These are phyloP conservation scores for Aspergillus eucalypticola DNA, from an alignment of 2,329 filamentous ascomycete species.

Conservation along the genomic window DNA sequence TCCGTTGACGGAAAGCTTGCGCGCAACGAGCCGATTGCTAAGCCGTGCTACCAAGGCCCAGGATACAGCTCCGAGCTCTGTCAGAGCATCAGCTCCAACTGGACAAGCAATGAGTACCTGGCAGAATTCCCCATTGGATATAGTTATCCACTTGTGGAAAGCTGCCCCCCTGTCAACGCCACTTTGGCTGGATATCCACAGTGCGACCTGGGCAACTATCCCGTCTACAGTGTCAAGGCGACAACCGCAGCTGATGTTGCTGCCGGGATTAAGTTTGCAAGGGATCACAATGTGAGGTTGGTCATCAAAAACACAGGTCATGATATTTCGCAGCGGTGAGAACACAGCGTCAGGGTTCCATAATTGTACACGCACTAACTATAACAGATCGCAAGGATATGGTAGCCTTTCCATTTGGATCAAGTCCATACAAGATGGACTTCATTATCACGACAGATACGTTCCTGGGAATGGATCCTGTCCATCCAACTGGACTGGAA, in stretches of 20 bases:
- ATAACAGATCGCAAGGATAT: conserved; percentile 29
- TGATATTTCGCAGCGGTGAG: conserved; percentile 26
- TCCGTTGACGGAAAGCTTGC: conserved; percentile 53
- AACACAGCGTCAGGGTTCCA: neutral
- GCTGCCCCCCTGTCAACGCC: conserved; percentile 41
- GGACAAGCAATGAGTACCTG: conserved; percentile 36
- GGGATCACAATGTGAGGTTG: conserved; percentile 53
- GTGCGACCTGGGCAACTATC: conserved; percentile 11
- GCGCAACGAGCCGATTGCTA: conserved; percentile 51
- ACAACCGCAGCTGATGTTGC: conserved; percentile 27
- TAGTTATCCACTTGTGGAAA: conserved; percentile 37
- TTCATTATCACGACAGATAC: conserved; percentile 29
- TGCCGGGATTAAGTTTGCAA: conserved; percentile 44
- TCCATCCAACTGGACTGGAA: conserved; percentile 32
- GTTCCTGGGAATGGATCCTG: conserved; percentile 33
- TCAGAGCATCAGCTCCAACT: conserved; percentile 40
- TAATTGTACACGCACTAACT: neutral
- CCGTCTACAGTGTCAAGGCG: conserved; percentile 23
- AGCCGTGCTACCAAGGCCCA: conserved; percentile 48
- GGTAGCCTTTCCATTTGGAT: conserved; percentile 35
- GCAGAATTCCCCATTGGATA: conserved; percentile 24
- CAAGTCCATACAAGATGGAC: conserved; percentile 30
- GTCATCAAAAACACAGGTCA: conserved; percentile 47
- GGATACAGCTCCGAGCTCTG: conserved; percentile 48
- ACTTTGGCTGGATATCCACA: conserved; percentile 8